A percentile compares a stretch with the other conserved stretches of the same genome.
These are phyloP conservation scores for Mycena indigotica DNA, from an alignment of 768 basidiomycete genomes.

Conservation along the genomic window DNA sequence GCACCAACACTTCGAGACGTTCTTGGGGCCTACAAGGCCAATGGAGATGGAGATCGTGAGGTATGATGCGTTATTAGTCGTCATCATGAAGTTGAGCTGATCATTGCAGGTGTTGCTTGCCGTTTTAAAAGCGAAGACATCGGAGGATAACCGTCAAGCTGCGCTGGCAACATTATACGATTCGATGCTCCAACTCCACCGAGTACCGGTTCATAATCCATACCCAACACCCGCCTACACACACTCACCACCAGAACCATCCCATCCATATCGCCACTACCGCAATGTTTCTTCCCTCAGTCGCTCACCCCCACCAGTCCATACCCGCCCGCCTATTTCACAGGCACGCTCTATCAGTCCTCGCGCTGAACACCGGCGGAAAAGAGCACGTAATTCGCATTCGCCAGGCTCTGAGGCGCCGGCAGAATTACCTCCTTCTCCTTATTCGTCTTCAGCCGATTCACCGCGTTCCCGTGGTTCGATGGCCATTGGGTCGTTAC, in stretches of 20 bases:
- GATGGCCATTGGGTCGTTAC: constrained; percentile 80
- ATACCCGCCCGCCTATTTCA: constrained; percentile 33
- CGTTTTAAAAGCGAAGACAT: constrained; percentile 88
- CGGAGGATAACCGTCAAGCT: constrained; percentile 89
- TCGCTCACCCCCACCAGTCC: constrained; percentile 46
- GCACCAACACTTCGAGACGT: constrained; percentile 86
- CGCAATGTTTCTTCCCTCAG: constrained; percentile 38
- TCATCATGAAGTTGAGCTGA: neutral
- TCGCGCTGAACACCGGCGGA: constrained; percentile 48
- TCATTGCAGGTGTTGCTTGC: constrained; percentile 65
- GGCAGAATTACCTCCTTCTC: constrained; percentile 67
- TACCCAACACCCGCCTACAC: constrained; percentile 43
- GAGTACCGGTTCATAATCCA: constrained; percentile 28
- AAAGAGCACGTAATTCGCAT: constrained; percentile 64
- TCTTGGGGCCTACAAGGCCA: constrained; percentile 78
- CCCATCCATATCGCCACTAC: constrained; percentile 36
- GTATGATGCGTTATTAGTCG: neutral
- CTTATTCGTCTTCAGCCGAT: constrained; percentile 70
- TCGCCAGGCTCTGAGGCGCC: constrained; percentile 46
- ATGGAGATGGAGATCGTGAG: constrained; percentile 90
- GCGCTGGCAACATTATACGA: constrained; percentile 70
- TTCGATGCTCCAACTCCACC: constrained; percentile 64
- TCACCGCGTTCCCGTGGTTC: constrained; percentile 69
- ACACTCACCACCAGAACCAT: constrained; percentile 37
- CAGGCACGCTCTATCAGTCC: constrained; percentile 37